Evolutionary conservation across 352 stramenopile species (phyloP), one percentile per base, ranked within the genome.

Genomic region (Phytophthora megakarya): DNA sequence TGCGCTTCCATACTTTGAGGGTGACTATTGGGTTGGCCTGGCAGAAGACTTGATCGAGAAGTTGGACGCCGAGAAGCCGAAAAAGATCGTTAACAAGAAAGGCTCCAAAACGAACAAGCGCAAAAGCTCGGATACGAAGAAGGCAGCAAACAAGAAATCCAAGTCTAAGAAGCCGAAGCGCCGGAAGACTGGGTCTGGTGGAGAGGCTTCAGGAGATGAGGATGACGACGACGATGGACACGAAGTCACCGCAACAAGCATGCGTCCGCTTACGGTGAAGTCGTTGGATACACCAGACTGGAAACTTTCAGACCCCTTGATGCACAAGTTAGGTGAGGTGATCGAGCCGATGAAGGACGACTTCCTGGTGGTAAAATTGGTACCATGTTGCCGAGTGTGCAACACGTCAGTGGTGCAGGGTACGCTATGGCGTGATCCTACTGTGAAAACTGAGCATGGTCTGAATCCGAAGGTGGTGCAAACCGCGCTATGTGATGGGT

Each of bases 331-430:
- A 23, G 87, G 86, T 23, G 85, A 94, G 64, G 81, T 94, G 49
- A 92, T 96, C 28, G 81, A 94, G 63, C 88, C 86, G 1, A 96
- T 96, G 88, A 96, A 95, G 70, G 88, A 96, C 53, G 88, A 96
- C 56, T 96, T 96, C 45, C 48, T 96, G 16, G 88, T 96, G 37
- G 85, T 95, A 21, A 95, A 96, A 65, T 59, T 96, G 23, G 70
- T 91, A n/a, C 88, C 88, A 49, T 89, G 84, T 58, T 96, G 88
- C 39, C 79, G 78, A 10, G 67, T 91, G 15, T 96, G 88, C 68
- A 93, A 93, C 53, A 88, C 64, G 13, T 83, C 81, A 2, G 74
- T 95, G 32, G 50, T 92, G n/a, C 72, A 90, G 16, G 88, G 88
- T 5, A 74, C 67, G 21, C 56, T 86, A 19, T 94, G 84, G 85